These are phyloP conservation scores for Platismatia glauca DNA, from an alignment of 495 filamentous ascomycete species.

Conservation along the genomic window DNA sequence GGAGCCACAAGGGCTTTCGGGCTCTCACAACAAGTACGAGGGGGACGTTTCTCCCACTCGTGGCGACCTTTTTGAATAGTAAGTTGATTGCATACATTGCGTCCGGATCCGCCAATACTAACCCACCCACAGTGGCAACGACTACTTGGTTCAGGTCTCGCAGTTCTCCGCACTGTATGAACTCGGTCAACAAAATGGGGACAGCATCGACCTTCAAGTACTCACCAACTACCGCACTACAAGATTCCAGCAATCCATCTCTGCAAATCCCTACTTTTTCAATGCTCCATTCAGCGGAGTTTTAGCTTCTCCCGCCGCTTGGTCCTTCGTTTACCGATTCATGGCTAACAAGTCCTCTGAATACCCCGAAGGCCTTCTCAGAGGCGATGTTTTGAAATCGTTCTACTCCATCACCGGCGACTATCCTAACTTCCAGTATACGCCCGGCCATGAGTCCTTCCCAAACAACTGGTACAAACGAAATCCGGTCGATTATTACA, in stretches of 20 bases:
- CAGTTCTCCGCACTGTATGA: constrained; percentile 29
- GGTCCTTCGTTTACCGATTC: constrained; percentile 31
- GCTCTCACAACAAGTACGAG: constrained; percentile 27
- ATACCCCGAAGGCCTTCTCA: constrained; percentile 29
- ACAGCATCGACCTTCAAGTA: constrained; percentile 20
- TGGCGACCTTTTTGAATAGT: constrained; percentile 38
- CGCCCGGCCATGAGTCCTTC: constrained; percentile 31
- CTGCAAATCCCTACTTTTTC: constrained; percentile 32
- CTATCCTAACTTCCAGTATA: constrained; percentile 32
- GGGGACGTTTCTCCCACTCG: constrained; percentile 40
- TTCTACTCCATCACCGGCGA: constrained; percentile 41
- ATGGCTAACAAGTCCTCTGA: constrained; percentile 33
- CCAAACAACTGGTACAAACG: constrained; percentile 53
- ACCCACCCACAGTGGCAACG: constrained; percentile 21
- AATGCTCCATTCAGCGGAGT: constrained; percentile 44
- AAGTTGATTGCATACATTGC: not conserved
- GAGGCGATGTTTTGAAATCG: constrained; percentile 35
- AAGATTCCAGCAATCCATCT: constrained; percentile 27
- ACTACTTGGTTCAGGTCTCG: constrained; percentile 25
- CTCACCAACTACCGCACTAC: constrained; percentile 25
- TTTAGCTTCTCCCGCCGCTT: constrained; percentile 45
- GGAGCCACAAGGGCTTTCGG: constrained; percentile 23
- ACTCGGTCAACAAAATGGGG: constrained; percentile 17
- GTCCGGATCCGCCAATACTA: not conserved
- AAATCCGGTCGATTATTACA: constrained; percentile 32